These are phyloP conservation scores for Plasmodium billcollinsi DNA, from an alignment of 169 alveolate genomes.

Conservation along the genomic window DNA sequence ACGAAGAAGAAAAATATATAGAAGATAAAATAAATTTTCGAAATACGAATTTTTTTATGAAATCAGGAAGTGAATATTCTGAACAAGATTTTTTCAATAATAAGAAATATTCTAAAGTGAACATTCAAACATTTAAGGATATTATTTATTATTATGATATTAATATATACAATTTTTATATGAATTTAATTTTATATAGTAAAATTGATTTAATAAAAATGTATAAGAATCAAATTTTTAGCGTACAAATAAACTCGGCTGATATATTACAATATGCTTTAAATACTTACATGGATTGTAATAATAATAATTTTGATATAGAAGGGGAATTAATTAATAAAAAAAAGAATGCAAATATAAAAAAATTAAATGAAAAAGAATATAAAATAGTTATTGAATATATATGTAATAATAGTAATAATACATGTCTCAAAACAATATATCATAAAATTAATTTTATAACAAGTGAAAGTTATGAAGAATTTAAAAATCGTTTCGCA, in stretches of 20 bases:
- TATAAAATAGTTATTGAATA: constrained; percentile 49
- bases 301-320: not conserved
- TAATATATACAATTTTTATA: constrained; percentile 37
- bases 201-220: constrained; percentile 27
- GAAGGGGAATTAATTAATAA: not conserved
- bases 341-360: not conserved
- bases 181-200: constrained; percentile 53
- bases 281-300: constrained; percentile 16
- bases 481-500: constrained; percentile 43
- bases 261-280: constrained; percentile 50
- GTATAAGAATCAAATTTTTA: constrained; percentile 42
- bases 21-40: not conserved
- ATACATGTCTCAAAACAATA: constrained; percentile 27
- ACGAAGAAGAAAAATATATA: not conserved
- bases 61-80: constrained; percentile 26
- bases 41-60: not conserved
- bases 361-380: constrained; percentile 18
- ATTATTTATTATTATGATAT: constrained; percentile 34
- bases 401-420: constrained; percentile 49
- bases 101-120: constrained; percentile 67
- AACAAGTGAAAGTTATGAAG: constrained; percentile 39
- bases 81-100: constrained; percentile 66
- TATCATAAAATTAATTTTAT: constrained; percentile 60
- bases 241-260: constrained; percentile 18
- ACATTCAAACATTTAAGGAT: constrained; percentile 33